Percentiles rank a stretch among this genome's conserved stretches.
Conservation (phyloP, 2,329 filamentous ascomycete species). For the Apiospora phragmitis region DNA sequence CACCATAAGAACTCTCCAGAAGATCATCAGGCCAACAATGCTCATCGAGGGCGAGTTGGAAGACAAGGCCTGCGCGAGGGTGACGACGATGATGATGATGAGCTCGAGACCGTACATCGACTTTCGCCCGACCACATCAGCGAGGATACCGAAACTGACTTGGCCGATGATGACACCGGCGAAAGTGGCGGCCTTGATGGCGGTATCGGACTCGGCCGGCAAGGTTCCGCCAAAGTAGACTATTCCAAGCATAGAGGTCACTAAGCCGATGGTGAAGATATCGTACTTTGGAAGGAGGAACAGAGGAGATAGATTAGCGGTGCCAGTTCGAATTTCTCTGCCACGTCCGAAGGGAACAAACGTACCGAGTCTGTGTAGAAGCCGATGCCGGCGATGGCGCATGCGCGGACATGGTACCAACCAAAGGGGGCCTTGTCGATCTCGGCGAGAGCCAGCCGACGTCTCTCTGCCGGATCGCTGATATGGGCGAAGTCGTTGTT, state of each 20-base stretch:
- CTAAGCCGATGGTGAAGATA: conserved; percentile 72
- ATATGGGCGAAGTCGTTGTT: conserved; percentile 65
- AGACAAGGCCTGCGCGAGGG: conserved; percentile 67
- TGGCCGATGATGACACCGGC: conserved; percentile 79
- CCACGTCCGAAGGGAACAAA: background rate
- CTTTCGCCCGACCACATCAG: conserved; percentile 74
- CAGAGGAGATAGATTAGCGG: background rate
- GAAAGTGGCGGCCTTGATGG: conserved; percentile 80
- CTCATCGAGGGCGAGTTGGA: conserved; percentile 60
- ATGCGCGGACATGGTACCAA: conserved; percentile 74
- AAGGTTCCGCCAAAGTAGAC: conserved; percentile 69
- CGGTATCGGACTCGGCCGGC: conserved; percentile 67
- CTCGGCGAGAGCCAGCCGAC: conserved; percentile 73
- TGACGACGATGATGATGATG: conserved; percentile 75
- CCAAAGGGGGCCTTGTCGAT: conserved; percentile 77
- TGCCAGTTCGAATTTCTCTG: background rate
- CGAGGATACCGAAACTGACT: conserved; percentile 72
- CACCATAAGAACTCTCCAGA: conserved; percentile 73
- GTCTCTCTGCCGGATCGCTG: conserved; percentile 71
- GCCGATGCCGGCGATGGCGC: conserved; percentile 76
- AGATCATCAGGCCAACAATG: conserved; percentile 65
- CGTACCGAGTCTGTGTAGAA: conserved; percentile 76
- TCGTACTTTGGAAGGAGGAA: conserved; percentile 56
- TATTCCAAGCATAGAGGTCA: conserved; percentile 72
- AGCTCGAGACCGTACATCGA: conserved; percentile 69